A percentile compares a stretch with the other conserved stretches of the same genome.
Conservation (phyloP, 441 rosid genomes). For the Euphorbia celastroides region DNA sequence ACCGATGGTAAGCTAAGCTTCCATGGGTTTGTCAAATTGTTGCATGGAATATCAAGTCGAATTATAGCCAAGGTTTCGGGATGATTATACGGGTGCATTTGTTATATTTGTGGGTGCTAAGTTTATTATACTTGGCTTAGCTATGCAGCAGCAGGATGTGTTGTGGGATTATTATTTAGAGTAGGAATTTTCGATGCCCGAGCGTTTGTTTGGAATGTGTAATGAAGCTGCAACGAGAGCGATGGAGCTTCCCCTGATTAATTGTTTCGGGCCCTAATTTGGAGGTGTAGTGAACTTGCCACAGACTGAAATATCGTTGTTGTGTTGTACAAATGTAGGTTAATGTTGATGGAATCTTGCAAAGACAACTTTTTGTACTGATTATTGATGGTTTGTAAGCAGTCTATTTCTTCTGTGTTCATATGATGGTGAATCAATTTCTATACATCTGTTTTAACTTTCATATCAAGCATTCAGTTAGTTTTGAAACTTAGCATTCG, state of each 20-base stretch:
- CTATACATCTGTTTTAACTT: not conserved
- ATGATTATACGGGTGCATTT: constrained; percentile 24
- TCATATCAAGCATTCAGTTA: no score
- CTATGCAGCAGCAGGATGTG: not conserved
- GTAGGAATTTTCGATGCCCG: not conserved
- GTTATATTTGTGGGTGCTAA: no score
- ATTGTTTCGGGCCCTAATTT: not conserved
- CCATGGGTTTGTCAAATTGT: constrained; percentile 84
- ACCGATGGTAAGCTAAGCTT: constrained; percentile 91
- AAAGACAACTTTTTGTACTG: not conserved
- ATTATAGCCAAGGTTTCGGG: constrained; percentile 37
- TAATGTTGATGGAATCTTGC: constrained; percentile 5
- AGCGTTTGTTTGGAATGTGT: no score
- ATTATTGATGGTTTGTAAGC: constrained; percentile 2
- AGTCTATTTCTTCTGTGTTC: not conserved
- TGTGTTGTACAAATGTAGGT: constrained; percentile 17
- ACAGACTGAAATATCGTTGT: not conserved
- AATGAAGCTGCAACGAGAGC: not conserved
- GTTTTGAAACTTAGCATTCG: no score
- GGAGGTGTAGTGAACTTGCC: not conserved
- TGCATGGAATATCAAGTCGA: constrained; percentile 69
- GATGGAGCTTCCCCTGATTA: not conserved
- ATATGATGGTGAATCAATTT: not conserved
- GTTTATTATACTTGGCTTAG: constrained; percentile 9
- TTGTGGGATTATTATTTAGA: not conserved